Evolutionary conservation across 345 rosid species (phyloP), one percentile per base, ranked within the genome.

Genomic region (Mallotus nudiflorus): DNA sequence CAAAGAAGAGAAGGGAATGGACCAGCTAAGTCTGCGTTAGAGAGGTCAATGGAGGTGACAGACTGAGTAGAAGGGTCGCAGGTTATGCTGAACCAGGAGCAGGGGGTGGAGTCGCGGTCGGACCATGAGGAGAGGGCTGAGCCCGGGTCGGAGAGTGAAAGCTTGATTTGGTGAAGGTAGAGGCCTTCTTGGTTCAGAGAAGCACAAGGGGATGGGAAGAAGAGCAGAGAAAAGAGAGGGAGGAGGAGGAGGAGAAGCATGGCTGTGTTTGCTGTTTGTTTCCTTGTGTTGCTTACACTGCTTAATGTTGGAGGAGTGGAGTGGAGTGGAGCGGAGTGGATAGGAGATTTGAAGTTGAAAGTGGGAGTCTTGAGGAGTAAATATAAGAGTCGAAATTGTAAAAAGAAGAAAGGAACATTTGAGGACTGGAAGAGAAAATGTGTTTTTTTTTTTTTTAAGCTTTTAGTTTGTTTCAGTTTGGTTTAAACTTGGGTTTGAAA

Each of bases 1-100:
- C 98, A 92, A 39, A 96, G 83, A 71, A 75, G 61, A 27, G 88
- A 68, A 39, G 99, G 97, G 59, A 96, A 87, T n/a, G 91, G 88
- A 0, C 98, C 99, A 66, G 42, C 73, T 69, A 96, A 72, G 78
- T 85, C 81, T 49, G 82, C 7, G 73, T 45, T 24, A 39, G 94
- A 74, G 75, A 96, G 88, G 73, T 91, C 89, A 64, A 96, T 31
- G 70, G 94, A 86, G 63, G 84, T 79, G 20, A 96, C 91, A 1
- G 97, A 78, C 20, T 31, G 24, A 44, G 85, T 69, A 18, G 70
- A 42, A 0, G 72, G 59, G 73, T 81, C 80, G 75, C 97, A 91
- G 10, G 65, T 22, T 75, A 91, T 79, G 19, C 91, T 88, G 53
- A 2, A 66, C 94, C 97, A 89, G 27, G 73, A 72, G 42, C 97